A percentile compares a stretch with the other conserved stretches of the same genome.
phyloP scores from a whole-genome alignment of 1,284 basidiomycete species.

The Afroboletus lepidellus region DNA sequence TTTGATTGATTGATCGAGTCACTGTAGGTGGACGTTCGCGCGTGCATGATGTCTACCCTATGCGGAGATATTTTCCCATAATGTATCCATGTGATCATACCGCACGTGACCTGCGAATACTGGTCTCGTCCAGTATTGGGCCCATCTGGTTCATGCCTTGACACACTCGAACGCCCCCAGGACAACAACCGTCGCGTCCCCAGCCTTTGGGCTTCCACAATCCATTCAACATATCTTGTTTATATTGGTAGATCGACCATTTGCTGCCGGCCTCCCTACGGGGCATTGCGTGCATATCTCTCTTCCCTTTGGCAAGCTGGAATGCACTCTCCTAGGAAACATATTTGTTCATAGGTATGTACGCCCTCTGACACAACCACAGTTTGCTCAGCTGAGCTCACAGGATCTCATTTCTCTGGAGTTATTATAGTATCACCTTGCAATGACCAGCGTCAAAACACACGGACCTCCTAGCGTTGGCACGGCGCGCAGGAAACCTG shows the following conservation, averaged over 20 bases:
- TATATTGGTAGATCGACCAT: constrained; percentile 22
- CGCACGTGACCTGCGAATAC: constrained; percentile 26
- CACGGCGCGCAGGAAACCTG: constrained; percentile 47
- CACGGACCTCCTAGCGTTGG: constrained; percentile 6
- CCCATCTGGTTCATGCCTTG: constrained; percentile 27
- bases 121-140: constrained; percentile 16
- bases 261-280: constrained; percentile 1
- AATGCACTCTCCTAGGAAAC: constrained; percentile 19
- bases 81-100: constrained; percentile 11
- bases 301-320: constrained; percentile 17
- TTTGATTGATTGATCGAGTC: constrained; percentile 5
- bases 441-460: constrained; percentile 29
- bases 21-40: no score
- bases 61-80: constrained; percentile 13
- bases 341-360: constrained; percentile 25
- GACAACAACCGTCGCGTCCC: constrained; percentile 12
- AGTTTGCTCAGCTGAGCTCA: constrained; percentile 3
- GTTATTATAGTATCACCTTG: constrained; percentile 9
- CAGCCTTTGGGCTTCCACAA: constrained; percentile 12
- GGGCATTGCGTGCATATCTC: constrained; percentile 17
- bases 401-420: constrained; percentile 14
- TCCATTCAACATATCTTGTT: constrained; percentile 24
- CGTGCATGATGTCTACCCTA: no score
- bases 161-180: constrained; percentile 13
- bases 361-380: not conserved